A percentile compares a stretch with the other conserved stretches of the same genome.
Evolutionary conservation across 257 asterid genomes (phyloP).

Genomic region (Sherardia arvensis): DNA sequence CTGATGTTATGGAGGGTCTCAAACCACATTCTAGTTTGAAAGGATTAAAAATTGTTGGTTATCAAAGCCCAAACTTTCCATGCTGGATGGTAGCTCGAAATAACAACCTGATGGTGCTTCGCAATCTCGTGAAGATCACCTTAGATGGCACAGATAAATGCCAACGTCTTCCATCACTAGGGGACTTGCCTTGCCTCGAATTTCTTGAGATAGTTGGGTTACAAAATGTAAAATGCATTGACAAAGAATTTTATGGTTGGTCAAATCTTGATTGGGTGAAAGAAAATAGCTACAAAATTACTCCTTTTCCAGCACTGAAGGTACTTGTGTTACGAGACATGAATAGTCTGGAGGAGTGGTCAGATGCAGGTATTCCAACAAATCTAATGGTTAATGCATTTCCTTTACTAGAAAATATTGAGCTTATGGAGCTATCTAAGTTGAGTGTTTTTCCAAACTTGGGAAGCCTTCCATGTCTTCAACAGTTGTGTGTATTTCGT

Average conservation of each 20-base stretch:
- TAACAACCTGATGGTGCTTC: background rate
- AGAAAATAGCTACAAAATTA: background rate
- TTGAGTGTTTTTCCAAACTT: background rate
- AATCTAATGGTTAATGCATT: background rate
- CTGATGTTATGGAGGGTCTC: slow-evolving; percentile 14
- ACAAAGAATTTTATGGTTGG: background rate
- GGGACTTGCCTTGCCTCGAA: slow-evolving; percentile 2
- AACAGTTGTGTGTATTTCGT: background rate
- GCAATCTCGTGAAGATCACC: background rate
- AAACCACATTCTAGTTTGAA: slow-evolving; percentile 15
- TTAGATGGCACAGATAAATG: background rate
- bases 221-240: background rate
- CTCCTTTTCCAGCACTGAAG: background rate
- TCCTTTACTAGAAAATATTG: background rate
- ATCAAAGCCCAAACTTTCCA: slow-evolving; percentile 14
- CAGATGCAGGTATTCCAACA: background rate
- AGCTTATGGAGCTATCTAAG: background rate
- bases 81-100: slow-evolving; percentile 13
- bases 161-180: slow-evolving; percentile 16
- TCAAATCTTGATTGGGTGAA: background rate
- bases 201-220: background rate
- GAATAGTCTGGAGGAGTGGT: background rate
- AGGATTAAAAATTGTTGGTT: slow-evolving; percentile 10
- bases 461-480: background rate
- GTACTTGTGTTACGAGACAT: background rate